These are phyloP conservation scores for Massariosphaeria phaeospora DNA, from an alignment of 495 filamentous ascomycete genomes.

Conservation along the genomic window DNA sequence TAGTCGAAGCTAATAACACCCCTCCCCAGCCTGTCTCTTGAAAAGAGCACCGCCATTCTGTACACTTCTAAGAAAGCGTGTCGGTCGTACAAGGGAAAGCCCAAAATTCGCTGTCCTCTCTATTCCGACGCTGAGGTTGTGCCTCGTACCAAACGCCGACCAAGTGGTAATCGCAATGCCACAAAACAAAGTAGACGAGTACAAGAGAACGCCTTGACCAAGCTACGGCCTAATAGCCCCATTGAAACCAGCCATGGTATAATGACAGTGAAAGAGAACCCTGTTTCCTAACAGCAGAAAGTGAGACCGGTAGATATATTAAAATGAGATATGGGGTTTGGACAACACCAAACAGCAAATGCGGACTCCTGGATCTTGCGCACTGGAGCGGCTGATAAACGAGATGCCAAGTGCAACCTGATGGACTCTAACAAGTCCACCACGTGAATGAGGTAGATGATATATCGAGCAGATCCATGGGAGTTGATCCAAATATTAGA, in stretches of 20 bases:
- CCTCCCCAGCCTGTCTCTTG: neutral
- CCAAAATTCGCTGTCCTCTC: neutral
- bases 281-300: neutral
- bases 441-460: too few species aligned
- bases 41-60: neutral
- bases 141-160: constrained; percentile 9
- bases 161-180: neutral
- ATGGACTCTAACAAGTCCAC: too few species aligned
- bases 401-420: too few species aligned
- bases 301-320: neutral
- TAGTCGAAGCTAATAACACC: constrained; percentile 4
- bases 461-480: constrained; percentile 4
- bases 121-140: neutral
- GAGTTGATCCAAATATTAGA: constrained; percentile 11
- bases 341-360: too few species aligned
- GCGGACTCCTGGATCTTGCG: too few species aligned
- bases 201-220: constrained; percentile 24
- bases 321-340: constrained; percentile 9
- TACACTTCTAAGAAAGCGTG: constrained; percentile 28
- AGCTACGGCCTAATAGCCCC: constrained; percentile 16
- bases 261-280: constrained; percentile 18
- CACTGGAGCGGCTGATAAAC: too few species aligned
- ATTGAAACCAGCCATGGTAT: constrained; percentile 28
- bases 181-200: constrained; percentile 7
- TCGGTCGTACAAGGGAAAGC: constrained; percentile 20